Percentiles rank a stretch among this genome's conserved stretches.
Conservation (phyloP, 2,329 filamentous ascomycete genomes). For the Fusarium guadeloupense region DNA sequence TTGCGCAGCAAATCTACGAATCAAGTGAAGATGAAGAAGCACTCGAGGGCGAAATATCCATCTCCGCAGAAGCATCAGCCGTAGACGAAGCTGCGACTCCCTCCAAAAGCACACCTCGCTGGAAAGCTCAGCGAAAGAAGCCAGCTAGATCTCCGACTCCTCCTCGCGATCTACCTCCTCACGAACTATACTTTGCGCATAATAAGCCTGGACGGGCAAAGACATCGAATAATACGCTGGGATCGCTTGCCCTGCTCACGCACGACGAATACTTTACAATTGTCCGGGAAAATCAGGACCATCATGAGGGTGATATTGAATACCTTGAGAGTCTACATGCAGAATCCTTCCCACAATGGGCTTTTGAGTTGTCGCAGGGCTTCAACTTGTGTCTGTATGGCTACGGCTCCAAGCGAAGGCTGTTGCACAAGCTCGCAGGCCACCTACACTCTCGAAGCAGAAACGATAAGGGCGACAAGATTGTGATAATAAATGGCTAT, state of each 20-base stretch:
- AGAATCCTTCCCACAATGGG: conserved; percentile 89
- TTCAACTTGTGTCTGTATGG: conserved; percentile 94
- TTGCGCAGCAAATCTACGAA: conserved; percentile 75
- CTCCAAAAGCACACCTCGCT: conserved; percentile 54
- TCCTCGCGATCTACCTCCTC: conserved; percentile 81
- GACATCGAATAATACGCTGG: conserved; percentile 87
- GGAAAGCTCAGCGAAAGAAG: conserved; percentile 42
- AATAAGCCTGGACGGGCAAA: conserved; percentile 83
- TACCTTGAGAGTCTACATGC: conserved; percentile 79
- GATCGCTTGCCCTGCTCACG: conserved; percentile 78
- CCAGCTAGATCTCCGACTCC: conserved; percentile 74
- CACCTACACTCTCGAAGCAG: conserved; percentile 61
- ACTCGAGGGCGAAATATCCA: conserved; percentile 35
- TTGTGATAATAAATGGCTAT: conserved; percentile 91
- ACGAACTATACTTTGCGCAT: conserved; percentile 94
- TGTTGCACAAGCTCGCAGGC: conserved; percentile 79
- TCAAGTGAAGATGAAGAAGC: conserved; percentile 62
- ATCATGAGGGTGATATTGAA: conserved; percentile 74
- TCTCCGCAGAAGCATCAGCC: conserved; percentile 16
- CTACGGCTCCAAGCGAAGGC: conserved; percentile 84
- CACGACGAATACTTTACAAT: conserved; percentile 89
- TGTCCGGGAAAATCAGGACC: conserved; percentile 70
- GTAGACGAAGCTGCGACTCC: conserved; percentile 53
- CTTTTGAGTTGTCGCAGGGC: conserved; percentile 84
- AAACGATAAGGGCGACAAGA: conserved; percentile 53